Conservation (phyloP, 2,329 filamentous ascomycete species). For the Penicillium hordei region DNA sequence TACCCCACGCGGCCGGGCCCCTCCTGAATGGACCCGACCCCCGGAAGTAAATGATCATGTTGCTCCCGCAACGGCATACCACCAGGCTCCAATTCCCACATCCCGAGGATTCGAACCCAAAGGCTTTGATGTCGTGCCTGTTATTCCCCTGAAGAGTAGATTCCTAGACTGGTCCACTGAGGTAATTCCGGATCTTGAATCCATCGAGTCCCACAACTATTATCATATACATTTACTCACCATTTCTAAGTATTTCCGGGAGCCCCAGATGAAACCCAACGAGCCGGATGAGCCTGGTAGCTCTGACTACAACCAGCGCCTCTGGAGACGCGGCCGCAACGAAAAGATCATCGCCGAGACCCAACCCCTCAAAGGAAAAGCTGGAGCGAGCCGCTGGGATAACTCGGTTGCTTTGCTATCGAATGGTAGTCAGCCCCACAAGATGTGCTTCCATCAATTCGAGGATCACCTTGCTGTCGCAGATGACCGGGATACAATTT, state of each 20-base stretch:
- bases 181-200: slow-evolving; percentile 35
- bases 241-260: slow-evolving; percentile 73
- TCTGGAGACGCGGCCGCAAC: slow-evolving; percentile 91
- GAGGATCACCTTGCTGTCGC: slow-evolving; percentile 93
- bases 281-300: slow-evolving; percentile 96
- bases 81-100: slow-evolving; percentile 73
- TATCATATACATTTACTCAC: slow-evolving; percentile 30
- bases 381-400: slow-evolving; percentile 84
- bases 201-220: slow-evolving; percentile 14
- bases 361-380: slow-evolving; percentile 87
- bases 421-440: slow-evolving; percentile 83
- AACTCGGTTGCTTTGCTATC: slow-evolving; percentile 79
- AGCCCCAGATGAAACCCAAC: slow-evolving; percentile 95
- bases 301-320: slow-evolving; percentile 89
- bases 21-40: slow-evolving; percentile 62
- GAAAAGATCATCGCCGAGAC: slow-evolving; percentile 89
- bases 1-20: slow-evolving; percentile 52
- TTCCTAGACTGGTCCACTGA: slow-evolving; percentile 96
- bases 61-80: slow-evolving; percentile 67
- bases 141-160: slow-evolving; percentile 73
- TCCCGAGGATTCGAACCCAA: slow-evolving; percentile 71
- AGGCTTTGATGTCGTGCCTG: slow-evolving; percentile 58
- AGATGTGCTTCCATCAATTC: slow-evolving; percentile 97
- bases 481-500: slow-evolving; percentile 87
- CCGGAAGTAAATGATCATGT: slow-evolving; percentile 73